phyloP scores from a whole-genome alignment of 2,329 filamentous ascomycete species.

The Sporothrix globosa region DNA sequence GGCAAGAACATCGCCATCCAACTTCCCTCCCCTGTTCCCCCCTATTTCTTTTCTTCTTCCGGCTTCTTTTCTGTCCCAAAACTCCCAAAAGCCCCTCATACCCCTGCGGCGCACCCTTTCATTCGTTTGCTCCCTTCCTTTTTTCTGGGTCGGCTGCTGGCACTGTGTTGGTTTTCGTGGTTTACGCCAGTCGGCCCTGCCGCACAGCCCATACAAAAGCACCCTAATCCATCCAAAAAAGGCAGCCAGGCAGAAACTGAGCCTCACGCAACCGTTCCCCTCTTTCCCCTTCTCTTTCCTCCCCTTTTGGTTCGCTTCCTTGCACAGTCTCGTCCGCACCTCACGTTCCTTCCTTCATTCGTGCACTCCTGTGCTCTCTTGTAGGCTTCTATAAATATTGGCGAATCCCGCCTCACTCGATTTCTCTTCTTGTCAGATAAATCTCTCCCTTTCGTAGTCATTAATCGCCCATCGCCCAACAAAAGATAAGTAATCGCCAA shows the following conservation, averaged over 20 bases:
- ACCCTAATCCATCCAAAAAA: constrained; percentile 17
- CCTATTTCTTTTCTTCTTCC: constrained; percentile 20
- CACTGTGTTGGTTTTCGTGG: constrained; percentile 9
- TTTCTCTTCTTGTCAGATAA: background rate
- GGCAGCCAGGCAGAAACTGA: constrained; percentile 25
- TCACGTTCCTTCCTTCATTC: constrained; percentile 23
- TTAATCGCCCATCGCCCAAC: constrained; percentile 8
- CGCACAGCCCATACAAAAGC: background rate
- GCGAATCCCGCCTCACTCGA: constrained; percentile 12
- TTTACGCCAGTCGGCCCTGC: background rate
- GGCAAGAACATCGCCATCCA: constrained; percentile 22
- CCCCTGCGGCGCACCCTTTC: background rate
- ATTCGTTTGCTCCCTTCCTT: background rate
- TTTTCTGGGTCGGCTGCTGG: background rate
- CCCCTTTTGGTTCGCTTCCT: constrained; percentile 11
- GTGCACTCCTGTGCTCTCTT: constrained; percentile 2
- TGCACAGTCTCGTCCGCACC: background rate
- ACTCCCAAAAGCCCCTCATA: background rate
- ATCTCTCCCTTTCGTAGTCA: constrained; percentile 17
- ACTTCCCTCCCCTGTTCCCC: constrained; percentile 5
- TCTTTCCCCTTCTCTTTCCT: background rate
- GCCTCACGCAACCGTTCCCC: background rate
- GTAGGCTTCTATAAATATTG: constrained; percentile 27
- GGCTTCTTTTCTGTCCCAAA: background rate
- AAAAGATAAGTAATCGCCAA: constrained; percentile 17